These are phyloP conservation scores for Xylaria sp. DNA, from an alignment of 2,329 filamentous ascomycete genomes.

Conservation along the genomic window DNA sequence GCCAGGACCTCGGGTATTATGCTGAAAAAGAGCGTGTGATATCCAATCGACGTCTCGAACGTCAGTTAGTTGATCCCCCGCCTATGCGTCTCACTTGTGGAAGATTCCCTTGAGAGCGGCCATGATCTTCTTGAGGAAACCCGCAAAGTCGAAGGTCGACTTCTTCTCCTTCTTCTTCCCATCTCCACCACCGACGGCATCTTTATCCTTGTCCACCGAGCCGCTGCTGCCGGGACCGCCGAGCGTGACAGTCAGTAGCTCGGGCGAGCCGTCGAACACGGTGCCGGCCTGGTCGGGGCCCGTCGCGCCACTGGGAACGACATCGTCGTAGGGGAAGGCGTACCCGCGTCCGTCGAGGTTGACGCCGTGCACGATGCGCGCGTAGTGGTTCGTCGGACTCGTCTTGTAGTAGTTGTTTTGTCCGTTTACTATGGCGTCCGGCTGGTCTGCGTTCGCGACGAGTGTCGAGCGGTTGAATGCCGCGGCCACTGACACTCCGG, in stretches of 20 bases:
- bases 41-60: neutral
- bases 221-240: slow-evolving; percentile 53
- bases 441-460: slow-evolving; percentile 62
- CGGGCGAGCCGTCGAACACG: slow-evolving; percentile 66
- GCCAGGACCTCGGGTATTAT: slow-evolving; percentile 1
- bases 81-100: slow-evolving; percentile 17
- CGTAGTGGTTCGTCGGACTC: slow-evolving; percentile 72
- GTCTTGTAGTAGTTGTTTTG: slow-evolving; percentile 71
- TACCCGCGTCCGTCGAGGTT: slow-evolving; percentile 71
- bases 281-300: slow-evolving; percentile 69
- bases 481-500: slow-evolving; percentile 62
- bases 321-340: slow-evolving; percentile 78
- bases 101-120: slow-evolving; percentile 27
- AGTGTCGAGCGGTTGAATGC: slow-evolving; percentile 80
- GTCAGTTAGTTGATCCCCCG: neutral
- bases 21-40: neutral
- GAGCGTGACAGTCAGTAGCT: slow-evolving; percentile 65
- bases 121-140: slow-evolving; percentile 28
- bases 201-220: slow-evolving; percentile 11
- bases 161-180: slow-evolving; percentile 41
- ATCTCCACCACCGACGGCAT: slow-evolving; percentile 16
- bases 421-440: slow-evolving; percentile 59
- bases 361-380: slow-evolving; percentile 70
- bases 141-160: slow-evolving; percentile 28
- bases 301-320: slow-evolving; percentile 61